phyloP scores from a whole-genome alignment of 2,329 filamentous ascomycete species.

The Phyllosticta citrichinensis region DNA sequence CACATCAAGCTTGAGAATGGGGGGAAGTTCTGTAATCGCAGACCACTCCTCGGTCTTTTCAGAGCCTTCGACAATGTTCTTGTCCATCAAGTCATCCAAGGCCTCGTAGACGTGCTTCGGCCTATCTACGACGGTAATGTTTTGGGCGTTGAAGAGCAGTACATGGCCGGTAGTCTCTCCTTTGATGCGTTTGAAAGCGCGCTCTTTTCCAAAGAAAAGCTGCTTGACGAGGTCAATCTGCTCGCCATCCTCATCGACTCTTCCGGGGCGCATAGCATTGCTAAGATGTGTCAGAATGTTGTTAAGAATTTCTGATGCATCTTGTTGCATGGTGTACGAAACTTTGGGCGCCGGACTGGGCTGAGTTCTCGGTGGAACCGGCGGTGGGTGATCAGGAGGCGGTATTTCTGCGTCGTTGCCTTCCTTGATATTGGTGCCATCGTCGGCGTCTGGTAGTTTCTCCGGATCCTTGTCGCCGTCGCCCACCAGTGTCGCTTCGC shows the following conservation, averaged over 20 bases:
- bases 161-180: constrained; percentile 38
- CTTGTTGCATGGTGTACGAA: constrained; percentile 60
- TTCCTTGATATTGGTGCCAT: constrained; percentile 12
- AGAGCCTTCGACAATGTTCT: constrained; percentile 50
- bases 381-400: constrained; percentile 37
- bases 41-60: constrained; percentile 19
- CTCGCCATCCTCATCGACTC: constrained; percentile 56
- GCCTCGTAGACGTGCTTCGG: constrained; percentile 68
- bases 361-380: constrained; percentile 43
- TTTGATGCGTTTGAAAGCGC: constrained; percentile 26
- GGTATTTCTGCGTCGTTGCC: not conserved
- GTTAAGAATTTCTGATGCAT: constrained; percentile 91
- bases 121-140: constrained; percentile 48
- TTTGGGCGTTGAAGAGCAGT: constrained; percentile 53
- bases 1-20: constrained; percentile 80
- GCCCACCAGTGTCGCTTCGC: constrained; percentile 2
- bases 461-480: constrained; percentile 11
- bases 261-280: constrained; percentile 69
- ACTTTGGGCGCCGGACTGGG: not conserved
- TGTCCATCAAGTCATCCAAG: constrained; percentile 76
- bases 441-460: constrained; percentile 14
- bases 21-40: constrained; percentile 54
- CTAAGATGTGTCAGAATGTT: constrained; percentile 87
- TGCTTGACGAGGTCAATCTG: constrained; percentile 74
- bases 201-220: constrained; percentile 27